Base-by-base conservation (phyloP, 163 green algal species). In the Scenedesmus sp. region DNA sequence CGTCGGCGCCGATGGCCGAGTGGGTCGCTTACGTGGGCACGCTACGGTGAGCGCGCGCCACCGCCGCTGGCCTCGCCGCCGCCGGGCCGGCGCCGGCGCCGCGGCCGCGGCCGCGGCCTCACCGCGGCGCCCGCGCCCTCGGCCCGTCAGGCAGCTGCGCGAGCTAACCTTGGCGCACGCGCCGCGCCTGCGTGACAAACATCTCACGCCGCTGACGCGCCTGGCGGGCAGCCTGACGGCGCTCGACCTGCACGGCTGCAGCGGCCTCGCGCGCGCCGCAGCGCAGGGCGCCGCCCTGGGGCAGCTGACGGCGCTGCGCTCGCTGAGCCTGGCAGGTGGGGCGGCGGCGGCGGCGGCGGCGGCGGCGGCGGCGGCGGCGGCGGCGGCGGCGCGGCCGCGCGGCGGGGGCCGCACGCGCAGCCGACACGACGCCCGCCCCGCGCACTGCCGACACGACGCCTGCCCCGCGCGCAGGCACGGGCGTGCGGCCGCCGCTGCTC, bases 1-100 rank as follows among this genome's bases (percentile, higher is more conserved):
- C 62, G 22, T 33, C 48, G 18, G n/a, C 48, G 20, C 36, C 29
- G 34, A 53, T 70, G 36, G 56, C 45, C 28, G 58, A 80, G 58
- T 80, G 71, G 71, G 31, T 80, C 28, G 58, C 60, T 6, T 71
- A 80, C 29, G 42, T 80, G 29, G 58, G 45, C 28, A n/a, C n/a
- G n/a, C n/a, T n/a, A n/a, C n/a, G n/a, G n/a, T n/a, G n/a, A n/a
- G n/a, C n/a, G n/a, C n/a, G n/a, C n/a, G n/a, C n/a, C n/a, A n/a
- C n/a, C n/a, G n/a, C n/a, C n/a, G n/a, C n/a, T n/a, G n/a, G n/a
- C n/a, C n/a, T n/a, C n/a, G n/a, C n/a, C n/a, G n/a, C n/a, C n/a
- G n/a, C n/a, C n/a, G n/a, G n/a, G n/a, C n/a, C n/a, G n/a, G n/a
- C n/a, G n/a, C n/a, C n/a, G n/a, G n/a, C n/a, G n/a, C n/a, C n/a